A percentile compares a stretch with the other conserved stretches of the same genome.
Evolutionary conservation across 352 stramenopile species (phyloP).

Genomic region (Pythium biforme): DNA sequence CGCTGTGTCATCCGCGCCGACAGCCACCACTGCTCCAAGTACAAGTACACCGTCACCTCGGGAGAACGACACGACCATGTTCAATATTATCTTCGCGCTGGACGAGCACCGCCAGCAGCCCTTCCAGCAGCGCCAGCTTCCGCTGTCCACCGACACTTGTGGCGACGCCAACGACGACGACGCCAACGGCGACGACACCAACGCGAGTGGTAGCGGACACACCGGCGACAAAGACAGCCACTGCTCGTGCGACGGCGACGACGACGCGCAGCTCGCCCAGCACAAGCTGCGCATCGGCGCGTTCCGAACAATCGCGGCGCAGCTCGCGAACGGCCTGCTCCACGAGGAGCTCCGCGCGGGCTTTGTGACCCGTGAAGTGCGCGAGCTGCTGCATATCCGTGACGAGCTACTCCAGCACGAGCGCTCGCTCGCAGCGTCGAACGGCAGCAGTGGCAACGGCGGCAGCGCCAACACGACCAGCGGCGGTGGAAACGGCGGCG

Average conservation of each 20-base stretch:
- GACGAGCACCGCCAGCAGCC: constrained; percentile 41
- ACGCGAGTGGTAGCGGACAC: no score
- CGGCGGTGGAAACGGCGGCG: constrained; percentile 6
- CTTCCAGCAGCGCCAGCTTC: constrained; percentile 24
- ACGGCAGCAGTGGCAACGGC: constrained; percentile 12
- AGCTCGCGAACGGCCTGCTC: constrained; percentile 77
- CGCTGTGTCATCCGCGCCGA: neutral
- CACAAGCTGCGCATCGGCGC: constrained; percentile 44
- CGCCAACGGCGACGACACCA: constrained; percentile 19
- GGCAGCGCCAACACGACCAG: constrained; percentile 23
- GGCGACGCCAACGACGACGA: constrained; percentile 6
- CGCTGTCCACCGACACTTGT: neutral
- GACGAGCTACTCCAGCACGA: constrained; percentile 79
- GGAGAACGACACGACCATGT: constrained; percentile 82
- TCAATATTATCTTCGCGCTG: constrained; percentile 87
- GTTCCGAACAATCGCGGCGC: constrained; percentile 64
- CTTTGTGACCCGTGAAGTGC: constrained; percentile 79
- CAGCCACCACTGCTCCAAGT: neutral
- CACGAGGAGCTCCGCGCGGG: constrained; percentile 79
- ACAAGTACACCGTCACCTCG: neutral
- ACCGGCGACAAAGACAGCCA: no score
- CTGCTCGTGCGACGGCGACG: neutral
- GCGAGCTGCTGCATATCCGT: constrained; percentile 71
- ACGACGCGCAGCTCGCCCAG: constrained; percentile 21
- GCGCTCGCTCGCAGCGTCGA: constrained; percentile 26